phyloP scores from a whole-genome alignment of 345 rosid genomes.

The Turritis glabra region DNA sequence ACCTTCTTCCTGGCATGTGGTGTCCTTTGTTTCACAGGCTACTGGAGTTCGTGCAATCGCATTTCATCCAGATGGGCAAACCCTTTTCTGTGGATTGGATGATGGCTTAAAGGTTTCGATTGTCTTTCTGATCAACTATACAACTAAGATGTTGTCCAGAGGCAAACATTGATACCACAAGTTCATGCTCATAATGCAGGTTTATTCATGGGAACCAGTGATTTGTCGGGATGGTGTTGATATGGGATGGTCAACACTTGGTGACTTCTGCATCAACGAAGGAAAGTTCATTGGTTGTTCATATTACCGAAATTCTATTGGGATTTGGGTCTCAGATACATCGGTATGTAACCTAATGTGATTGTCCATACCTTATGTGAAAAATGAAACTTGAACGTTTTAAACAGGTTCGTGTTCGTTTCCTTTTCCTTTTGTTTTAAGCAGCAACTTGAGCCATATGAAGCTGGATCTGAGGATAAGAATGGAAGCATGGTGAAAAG shows the following conservation, averaged over 20 bases:
- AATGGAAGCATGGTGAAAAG: slow-evolving; percentile 46
- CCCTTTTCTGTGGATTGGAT: slow-evolving; percentile 86
- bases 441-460: slow-evolving; percentile 79
- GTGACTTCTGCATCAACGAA: slow-evolving; percentile 81
- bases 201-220: slow-evolving; percentile 99
- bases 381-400: neutral
- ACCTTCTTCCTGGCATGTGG: slow-evolving; percentile 10
- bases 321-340: slow-evolving; percentile 82
- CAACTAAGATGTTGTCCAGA: slow-evolving; percentile 1
- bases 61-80: slow-evolving; percentile 93
- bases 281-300: slow-evolving; percentile 91
- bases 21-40: slow-evolving; percentile 52
- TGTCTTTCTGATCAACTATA: neutral
- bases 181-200: slow-evolving; percentile 48
- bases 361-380: slow-evolving; percentile 9
- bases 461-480: slow-evolving; percentile 49
- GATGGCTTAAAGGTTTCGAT: slow-evolving; percentile 77
- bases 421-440: slow-evolving; percentile 7
- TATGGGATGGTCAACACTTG: slow-evolving; percentile 93
- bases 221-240: slow-evolving; percentile 73
- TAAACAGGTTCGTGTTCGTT: neutral
- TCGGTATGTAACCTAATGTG: slow-evolving; percentile 48
- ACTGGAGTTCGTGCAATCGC: slow-evolving; percentile 71
- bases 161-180: slow-evolving; percentile 8
- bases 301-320: slow-evolving; percentile 67